These are phyloP conservation scores for Aspergillus intermedius DNA, from an alignment of 2,329 filamentous ascomycete genomes.

Conservation along the genomic window DNA sequence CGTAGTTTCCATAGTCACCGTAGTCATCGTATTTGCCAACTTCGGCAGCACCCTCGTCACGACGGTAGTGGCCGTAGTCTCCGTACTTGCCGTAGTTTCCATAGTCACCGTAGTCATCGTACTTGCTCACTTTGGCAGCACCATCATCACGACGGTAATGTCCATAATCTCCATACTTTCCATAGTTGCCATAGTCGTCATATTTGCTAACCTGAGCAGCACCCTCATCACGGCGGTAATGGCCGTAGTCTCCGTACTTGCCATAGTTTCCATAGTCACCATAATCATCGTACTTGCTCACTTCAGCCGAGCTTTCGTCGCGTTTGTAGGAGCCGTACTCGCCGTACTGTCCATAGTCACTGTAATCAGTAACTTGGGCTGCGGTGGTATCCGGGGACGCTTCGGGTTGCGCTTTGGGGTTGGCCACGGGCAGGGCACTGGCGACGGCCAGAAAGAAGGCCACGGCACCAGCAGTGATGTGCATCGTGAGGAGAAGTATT, in stretches of 20 bases:
- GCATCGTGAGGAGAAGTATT: background rate
- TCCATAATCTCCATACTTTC: constrained; percentile 1
- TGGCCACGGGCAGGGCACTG: background rate
- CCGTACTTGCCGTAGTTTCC: background rate
- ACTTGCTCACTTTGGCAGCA: background rate
- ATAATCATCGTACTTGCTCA: constrained; percentile 2
- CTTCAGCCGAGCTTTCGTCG: background rate
- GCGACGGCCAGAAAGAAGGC: background rate
- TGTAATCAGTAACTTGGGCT: constrained; percentile 6
- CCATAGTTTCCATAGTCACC: constrained; percentile 8
- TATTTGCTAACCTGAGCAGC: constrained; percentile 1
- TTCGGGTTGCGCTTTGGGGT: constrained; percentile 9
- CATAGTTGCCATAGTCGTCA: constrained; percentile 3
- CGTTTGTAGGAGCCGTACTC: constrained; percentile 1
- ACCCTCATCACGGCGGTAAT: constrained; percentile 4
- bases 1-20: constrained; percentile 3
- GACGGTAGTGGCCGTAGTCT: background rate
- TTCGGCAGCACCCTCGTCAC: background rate
- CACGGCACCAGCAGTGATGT: background rate
- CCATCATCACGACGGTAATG: background rate
- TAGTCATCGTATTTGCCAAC: background rate
- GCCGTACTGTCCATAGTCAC: constrained; percentile 9
- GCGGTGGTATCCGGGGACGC: constrained; percentile 9
- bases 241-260: constrained; percentile 10
- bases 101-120: background rate